Evolutionary conservation across 345 rosid species (phyloP).

Genomic region (Cardamine chenopodiifolia): DNA sequence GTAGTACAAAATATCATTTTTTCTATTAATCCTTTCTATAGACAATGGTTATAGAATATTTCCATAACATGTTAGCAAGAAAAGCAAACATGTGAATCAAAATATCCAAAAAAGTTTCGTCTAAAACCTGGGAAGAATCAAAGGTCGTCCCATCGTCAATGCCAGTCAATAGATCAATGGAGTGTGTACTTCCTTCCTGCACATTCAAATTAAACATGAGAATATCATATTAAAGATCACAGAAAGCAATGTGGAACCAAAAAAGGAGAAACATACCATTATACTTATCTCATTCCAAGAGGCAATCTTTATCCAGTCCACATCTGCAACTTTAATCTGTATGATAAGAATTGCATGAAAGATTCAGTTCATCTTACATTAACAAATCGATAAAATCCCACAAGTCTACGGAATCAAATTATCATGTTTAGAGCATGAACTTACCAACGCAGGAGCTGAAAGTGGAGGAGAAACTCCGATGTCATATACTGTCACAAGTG

Average conservation of each 20-base stretch:
- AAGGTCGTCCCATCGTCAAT: conserved; percentile 68
- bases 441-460: conserved; percentile 76
- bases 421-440: conserved; percentile 22
- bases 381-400: conserved; percentile 9
- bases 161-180: conserved; percentile 69
- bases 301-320: conserved; percentile 88
- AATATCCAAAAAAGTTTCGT: conserved; percentile 18
- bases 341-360: conserved; percentile 34
- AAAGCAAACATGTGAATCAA: neutral
- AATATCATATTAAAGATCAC: conserved; percentile 23
- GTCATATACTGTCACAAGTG: conserved; percentile 73
- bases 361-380: neutral
- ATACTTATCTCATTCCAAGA: conserved; percentile 80
- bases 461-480: conserved; percentile 78
- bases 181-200: conserved; percentile 75
- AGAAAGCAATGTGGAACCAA: conserved; percentile 10
- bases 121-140: conserved; percentile 77
- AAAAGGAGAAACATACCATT: conserved; percentile 58
- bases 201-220: conserved; percentile 29
- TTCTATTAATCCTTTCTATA: neutral
- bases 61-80: conserved; percentile 14
- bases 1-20: neutral
- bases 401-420: neutral
- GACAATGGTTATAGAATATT: neutral
- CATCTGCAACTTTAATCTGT: conserved; percentile 89